Conservation (phyloP, 2,329 filamentous ascomycete genomes). For the Calonectria naviculata region DNA sequence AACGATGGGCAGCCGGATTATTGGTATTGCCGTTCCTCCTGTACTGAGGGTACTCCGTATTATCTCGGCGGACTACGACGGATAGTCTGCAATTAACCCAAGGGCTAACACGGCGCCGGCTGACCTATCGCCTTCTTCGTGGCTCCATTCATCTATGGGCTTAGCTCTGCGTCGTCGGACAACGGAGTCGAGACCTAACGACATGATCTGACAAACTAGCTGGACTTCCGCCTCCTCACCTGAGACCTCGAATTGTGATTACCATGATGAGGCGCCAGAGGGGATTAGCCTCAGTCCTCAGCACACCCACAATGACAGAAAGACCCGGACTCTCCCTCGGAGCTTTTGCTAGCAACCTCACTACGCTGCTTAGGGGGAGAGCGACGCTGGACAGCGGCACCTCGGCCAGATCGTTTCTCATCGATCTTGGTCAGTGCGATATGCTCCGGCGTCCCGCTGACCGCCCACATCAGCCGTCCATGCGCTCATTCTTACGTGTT, state of each 20-base stretch:
- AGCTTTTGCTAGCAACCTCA: not conserved
- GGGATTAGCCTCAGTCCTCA: not conserved
- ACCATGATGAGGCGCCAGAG: not conserved
- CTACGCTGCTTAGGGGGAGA: not conserved
- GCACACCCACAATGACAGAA: not conserved
- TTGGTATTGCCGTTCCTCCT: not conserved
- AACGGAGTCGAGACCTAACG: not conserved
- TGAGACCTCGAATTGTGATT: slow-evolving; percentile 1
- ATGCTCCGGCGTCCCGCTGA: not conserved
- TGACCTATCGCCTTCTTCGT: not conserved
- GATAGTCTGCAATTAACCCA: not conserved
- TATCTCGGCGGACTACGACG: not conserved
- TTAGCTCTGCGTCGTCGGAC: not conserved
- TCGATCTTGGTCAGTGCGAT: slow-evolving; percentile 4
- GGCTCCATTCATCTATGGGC: not conserved
- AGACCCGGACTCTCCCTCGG: not conserved
- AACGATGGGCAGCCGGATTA: not conserved
- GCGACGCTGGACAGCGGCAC: not conserved
- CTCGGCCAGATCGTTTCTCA: not conserved
- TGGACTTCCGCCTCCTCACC: not conserved
- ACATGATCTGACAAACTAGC: not conserved
- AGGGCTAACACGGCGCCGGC: not conserved
- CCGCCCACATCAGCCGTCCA: not conserved
- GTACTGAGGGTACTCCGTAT: not conserved
- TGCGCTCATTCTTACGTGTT: not conserved